Conservation (phyloP, 495 filamentous ascomycete species). For the Neurospora tetrasperma region DNA sequence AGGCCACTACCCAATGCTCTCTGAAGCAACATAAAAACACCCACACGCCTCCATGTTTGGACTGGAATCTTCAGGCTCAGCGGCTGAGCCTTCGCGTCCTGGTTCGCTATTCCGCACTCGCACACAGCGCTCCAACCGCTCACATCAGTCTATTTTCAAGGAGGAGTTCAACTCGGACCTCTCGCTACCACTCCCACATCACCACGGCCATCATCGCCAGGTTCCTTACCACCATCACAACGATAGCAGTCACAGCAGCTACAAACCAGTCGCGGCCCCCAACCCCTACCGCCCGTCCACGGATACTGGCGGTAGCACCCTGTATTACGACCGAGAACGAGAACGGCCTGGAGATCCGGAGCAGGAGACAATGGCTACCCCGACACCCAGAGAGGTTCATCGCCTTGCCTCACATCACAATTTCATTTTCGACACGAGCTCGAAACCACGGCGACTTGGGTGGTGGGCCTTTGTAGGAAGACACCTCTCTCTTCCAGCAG, state of each 20-base stretch:
- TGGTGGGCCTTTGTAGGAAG: conserved; percentile 17
- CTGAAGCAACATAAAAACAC: background rate
- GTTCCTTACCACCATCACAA: background rate
- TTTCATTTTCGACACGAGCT: conserved; percentile 15
- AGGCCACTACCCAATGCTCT: background rate
- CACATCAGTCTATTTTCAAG: conserved; percentile 19
- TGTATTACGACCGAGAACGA: background rate
- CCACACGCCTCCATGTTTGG: background rate
- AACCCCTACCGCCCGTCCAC: background rate
- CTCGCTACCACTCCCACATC: conserved; percentile 3
- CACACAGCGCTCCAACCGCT: conserved; percentile 5
- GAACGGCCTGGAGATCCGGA: background rate
- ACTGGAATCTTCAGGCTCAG: background rate
- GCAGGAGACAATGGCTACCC: background rate
- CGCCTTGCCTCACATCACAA: conserved; percentile 22
- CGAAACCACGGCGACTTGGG: conserved; percentile 12
- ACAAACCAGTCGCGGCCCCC: background rate
- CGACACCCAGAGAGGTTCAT: conserved; percentile 17
- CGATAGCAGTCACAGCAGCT: background rate
- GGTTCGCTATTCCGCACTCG: background rate
- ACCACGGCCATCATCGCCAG: conserved; percentile 7
- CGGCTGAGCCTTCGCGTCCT: background rate
- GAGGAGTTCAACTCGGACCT: conserved; percentile 18
- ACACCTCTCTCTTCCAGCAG: conserved; percentile 17
- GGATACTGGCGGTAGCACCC: background rate